phyloP scores from a whole-genome alignment of 345 rosid genomes.

The Hibiscus mutabilis region DNA sequence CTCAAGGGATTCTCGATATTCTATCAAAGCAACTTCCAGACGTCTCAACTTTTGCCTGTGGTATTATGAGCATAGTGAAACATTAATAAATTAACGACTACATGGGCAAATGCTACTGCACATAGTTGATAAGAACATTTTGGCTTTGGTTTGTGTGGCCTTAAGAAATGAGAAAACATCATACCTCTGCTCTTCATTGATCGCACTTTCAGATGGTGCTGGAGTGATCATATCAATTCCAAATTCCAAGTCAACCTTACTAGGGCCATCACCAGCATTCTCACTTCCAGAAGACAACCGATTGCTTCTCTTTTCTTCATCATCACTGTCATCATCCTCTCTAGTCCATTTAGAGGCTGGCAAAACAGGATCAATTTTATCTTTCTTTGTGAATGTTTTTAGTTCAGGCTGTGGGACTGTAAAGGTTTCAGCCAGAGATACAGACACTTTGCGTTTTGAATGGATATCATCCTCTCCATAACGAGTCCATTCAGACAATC shows the following conservation, averaged over 20 bases:
- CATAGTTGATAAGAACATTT: neutral
- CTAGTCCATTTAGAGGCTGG: conserved; percentile 96
- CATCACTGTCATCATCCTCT: conserved; percentile 87
- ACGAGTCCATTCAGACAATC: conserved; percentile 38
- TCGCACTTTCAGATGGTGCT: conserved; percentile 49
- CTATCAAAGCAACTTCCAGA: no score
- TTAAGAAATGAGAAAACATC: neutral
- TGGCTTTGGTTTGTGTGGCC: neutral
- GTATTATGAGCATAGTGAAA: conserved; percentile 12
- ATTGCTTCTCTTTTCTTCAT: conserved; percentile 54
- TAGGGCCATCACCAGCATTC: conserved; percentile 53
- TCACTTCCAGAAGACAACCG: conserved; percentile 53
- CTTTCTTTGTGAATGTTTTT: conserved; percentile 55
- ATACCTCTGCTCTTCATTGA: conserved; percentile 91
- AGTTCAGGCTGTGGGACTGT: conserved; percentile 63
- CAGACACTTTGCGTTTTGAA: conserved; percentile 40
- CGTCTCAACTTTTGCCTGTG: no score
- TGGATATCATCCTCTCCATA: conserved; percentile 41
- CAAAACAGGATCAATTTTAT: conserved; percentile 68
- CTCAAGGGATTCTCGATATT: conserved; percentile 16
- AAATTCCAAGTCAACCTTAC: conserved; percentile 24
- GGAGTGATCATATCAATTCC: conserved; percentile 41
- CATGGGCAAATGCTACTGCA: neutral
- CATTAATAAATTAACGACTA: neutral
- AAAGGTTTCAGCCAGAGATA: conserved; percentile 31